These are phyloP conservation scores for Xanthoconium purpureum DNA, from an alignment of 768 basidiomycete species.

Conservation along the genomic window DNA sequence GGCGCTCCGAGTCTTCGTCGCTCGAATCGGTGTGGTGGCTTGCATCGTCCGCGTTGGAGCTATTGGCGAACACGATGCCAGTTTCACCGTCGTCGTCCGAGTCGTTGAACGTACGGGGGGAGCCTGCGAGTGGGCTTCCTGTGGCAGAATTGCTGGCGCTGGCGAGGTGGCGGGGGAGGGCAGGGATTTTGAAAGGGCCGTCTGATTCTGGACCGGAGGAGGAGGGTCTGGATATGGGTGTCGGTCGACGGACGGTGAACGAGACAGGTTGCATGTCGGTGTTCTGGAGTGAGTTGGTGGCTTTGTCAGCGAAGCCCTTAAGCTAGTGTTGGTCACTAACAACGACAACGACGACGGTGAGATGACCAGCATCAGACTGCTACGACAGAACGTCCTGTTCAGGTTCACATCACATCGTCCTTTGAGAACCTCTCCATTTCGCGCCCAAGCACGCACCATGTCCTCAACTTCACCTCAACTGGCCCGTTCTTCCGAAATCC, in stretches of 20 bases:
- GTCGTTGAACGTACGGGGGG: slow-evolving; percentile 36
- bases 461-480: slow-evolving; percentile 19
- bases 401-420: not conserved
- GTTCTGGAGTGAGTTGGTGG: not conserved
- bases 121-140: slow-evolving; percentile 56
- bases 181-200: slow-evolving; percentile 52
- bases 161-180: slow-evolving; percentile 57
- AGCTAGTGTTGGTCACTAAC: too few species aligned
- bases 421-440: too few species aligned
- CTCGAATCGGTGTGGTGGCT: slow-evolving; percentile 45
- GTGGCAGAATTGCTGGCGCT: slow-evolving; percentile 40
- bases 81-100: slow-evolving; percentile 29
- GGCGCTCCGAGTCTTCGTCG: slow-evolving; percentile 64
- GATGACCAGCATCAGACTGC: not conserved
- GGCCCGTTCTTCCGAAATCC: slow-evolving; percentile 38
- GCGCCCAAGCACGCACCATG: not conserved
- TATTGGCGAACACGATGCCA: slow-evolving; percentile 24
- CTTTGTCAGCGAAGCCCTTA: not conserved
- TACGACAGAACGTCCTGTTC: not conserved
- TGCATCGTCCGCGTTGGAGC: slow-evolving; percentile 25
- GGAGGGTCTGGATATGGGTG: slow-evolving; percentile 57
- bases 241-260: slow-evolving; percentile 82
- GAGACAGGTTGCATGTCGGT: slow-evolving; percentile 48
- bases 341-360: not conserved
- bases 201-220: slow-evolving; percentile 68